These are phyloP conservation scores for Pichia cephalocereana DNA, from an alignment of 805 yeast genomes.

Conservation along the genomic window DNA sequence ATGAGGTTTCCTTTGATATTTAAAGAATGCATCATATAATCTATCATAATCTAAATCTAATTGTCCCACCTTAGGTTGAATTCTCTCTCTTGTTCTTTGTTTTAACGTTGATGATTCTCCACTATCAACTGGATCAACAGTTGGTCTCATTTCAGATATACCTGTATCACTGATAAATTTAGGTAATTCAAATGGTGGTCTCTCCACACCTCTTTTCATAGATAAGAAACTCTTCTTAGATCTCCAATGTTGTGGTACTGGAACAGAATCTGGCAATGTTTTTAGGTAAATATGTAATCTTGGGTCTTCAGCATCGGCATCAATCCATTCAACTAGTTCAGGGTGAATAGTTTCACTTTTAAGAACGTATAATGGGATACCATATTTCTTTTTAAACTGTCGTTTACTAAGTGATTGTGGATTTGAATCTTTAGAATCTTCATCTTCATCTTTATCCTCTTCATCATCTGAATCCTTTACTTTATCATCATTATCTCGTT, in stretches of 20 bases:
- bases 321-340: constrained; percentile 73
- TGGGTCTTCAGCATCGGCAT: constrained; percentile 80
- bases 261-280: constrained; percentile 53
- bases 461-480: background rate
- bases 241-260: constrained; percentile 83
- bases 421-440: constrained; percentile 4
- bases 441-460: constrained; percentile 5
- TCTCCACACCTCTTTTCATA: constrained; percentile 55
- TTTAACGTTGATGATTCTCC: constrained; percentile 44
- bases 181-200: constrained; percentile 70
- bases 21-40: constrained; percentile 80
- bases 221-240: constrained; percentile 66
- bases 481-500: background rate
- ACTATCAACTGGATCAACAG: constrained; percentile 31
- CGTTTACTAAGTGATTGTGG: constrained; percentile 27
- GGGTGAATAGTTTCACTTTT: constrained; percentile 58
- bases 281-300: constrained; percentile 54
- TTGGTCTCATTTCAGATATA: constrained; percentile 75
- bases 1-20: constrained; percentile 65
- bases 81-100: constrained; percentile 70
- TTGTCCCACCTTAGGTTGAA: constrained; percentile 82
- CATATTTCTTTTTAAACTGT: constrained; percentile 41
- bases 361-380: constrained; percentile 57
- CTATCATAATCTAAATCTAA: constrained; percentile 80
- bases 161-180: constrained; percentile 74